These are phyloP conservation scores for Calycina marina DNA, from an alignment of 2,329 filamentous ascomycete genomes.

Conservation along the genomic window DNA sequence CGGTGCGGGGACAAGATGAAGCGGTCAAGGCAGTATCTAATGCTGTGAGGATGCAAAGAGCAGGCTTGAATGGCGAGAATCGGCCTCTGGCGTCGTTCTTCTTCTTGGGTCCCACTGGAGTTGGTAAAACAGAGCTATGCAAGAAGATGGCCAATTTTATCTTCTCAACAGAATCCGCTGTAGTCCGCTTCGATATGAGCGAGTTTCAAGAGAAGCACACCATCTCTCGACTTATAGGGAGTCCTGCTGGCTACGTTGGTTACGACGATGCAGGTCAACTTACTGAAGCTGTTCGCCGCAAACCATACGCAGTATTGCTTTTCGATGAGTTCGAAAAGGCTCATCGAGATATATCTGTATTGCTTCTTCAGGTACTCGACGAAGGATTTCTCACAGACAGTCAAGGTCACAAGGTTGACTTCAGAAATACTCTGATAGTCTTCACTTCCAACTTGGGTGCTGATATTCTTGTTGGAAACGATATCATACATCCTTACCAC, in stretches of 20 bases:
- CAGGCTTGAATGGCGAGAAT: constrained; percentile 83
- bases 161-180: constrained; percentile 81
- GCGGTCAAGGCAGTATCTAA: constrained; percentile 83
- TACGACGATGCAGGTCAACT: constrained; percentile 95
- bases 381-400: constrained; percentile 92
- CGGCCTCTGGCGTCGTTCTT: constrained; percentile 88
- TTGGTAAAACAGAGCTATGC: constrained; percentile 93
- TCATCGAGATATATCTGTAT: constrained; percentile 81
- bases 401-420: constrained; percentile 93
- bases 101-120: constrained; percentile 92
- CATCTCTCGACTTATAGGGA: constrained; percentile 76
- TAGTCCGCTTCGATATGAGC: constrained; percentile 92
- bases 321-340: constrained; percentile 99
- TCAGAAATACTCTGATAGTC: constrained; percentile 91
- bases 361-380: constrained; percentile 87
- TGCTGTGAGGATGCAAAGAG: constrained; percentile 85
- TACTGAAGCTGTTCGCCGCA: constrained; percentile 85
- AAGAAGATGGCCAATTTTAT: constrained; percentile 90
- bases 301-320: constrained; percentile 86
- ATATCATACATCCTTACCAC: constrained; percentile 48
- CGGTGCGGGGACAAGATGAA: constrained; percentile 86
- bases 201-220: constrained; percentile 98
- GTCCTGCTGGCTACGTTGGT: constrained; percentile 86
- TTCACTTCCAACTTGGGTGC: constrained; percentile 92
- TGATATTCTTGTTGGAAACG: constrained; percentile 69